Conservation (phyloP, 495 filamentous ascomycete genomes). For the Corynascus novoguineensis region DNA sequence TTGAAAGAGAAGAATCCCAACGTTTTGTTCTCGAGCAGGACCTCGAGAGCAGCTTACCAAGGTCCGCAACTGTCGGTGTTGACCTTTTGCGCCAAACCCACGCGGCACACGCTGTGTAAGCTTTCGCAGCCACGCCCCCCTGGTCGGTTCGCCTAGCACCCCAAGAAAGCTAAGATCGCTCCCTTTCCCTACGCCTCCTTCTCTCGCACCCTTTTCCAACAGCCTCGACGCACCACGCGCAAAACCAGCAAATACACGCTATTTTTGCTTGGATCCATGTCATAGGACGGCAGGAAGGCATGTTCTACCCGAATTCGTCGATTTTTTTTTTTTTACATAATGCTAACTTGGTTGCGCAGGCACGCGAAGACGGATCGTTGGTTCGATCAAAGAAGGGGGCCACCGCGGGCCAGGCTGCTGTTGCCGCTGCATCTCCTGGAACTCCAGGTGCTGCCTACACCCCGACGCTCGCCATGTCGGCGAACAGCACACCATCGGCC, state of each 20-base stretch:
- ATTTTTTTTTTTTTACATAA: constrained; percentile 14
- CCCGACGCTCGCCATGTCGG: constrained; percentile 23
- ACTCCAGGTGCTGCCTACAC: constrained; percentile 4
- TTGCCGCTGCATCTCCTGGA: constrained; percentile 10
- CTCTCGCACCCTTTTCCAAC: constrained; percentile 20
- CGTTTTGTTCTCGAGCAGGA: background rate
- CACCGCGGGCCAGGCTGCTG: constrained; percentile 14
- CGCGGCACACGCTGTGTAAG: constrained; percentile 9
- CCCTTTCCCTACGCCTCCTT: constrained; percentile 12
- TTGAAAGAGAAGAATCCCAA: background rate
- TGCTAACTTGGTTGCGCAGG: constrained; percentile 30
- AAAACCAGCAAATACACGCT: constrained; percentile 21
- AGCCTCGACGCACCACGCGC: constrained; percentile 19
- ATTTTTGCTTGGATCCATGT: constrained; percentile 18
- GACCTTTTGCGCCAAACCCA: background rate
- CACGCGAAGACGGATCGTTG: constrained; percentile 21
- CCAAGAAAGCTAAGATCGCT: constrained; percentile 21
- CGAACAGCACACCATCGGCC: constrained; percentile 16
- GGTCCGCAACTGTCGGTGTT: background rate
- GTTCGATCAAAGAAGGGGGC: constrained; percentile 29
- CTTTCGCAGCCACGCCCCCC: constrained; percentile 17
- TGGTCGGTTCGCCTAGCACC: constrained; percentile 16
- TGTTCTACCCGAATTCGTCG: background rate
- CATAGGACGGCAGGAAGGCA: constrained; percentile 21
- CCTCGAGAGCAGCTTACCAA: background rate